These are phyloP conservation scores for Symbiodinium natans DNA, from an alignment of 73 alveolate genomes.

Conservation along the genomic window DNA sequence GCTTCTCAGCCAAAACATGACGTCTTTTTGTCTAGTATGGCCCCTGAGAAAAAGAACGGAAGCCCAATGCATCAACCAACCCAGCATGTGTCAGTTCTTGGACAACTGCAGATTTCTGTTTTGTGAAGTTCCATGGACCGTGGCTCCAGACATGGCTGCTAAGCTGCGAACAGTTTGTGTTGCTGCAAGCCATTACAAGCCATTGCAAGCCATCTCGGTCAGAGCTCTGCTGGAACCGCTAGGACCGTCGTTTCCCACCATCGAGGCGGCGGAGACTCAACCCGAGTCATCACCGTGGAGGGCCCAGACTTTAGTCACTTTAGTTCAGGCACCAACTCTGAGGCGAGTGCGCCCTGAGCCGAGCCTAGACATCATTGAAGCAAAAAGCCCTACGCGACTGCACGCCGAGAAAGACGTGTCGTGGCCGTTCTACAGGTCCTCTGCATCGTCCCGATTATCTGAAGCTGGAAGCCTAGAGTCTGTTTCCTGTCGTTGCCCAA, in stretches of 20 bases:
- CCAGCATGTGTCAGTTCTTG: background rate
- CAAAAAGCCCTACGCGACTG: no score
- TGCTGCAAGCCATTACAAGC: no score
- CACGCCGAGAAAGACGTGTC: no score
- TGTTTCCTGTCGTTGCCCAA: no score
- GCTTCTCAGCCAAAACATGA: no score
- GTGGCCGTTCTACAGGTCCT: no score
- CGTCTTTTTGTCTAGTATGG: no score
- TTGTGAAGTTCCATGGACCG: slow-evolving; percentile 6
- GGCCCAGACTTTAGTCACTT: background rate
- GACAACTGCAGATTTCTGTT: background rate
- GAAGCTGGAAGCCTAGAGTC: background rate
- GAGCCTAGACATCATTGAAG: no score
- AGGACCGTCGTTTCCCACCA: background rate
- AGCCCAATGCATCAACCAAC: background rate
- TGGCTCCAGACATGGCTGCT: background rate
- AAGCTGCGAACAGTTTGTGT: background rate
- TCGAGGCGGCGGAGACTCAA: background rate
- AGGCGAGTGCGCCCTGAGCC: background rate
- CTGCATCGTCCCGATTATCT: slow-evolving; percentile 1
- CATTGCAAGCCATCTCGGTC: no score
- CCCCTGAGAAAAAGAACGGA: no score
- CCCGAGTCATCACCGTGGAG: background rate
- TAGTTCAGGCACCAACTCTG: no score
- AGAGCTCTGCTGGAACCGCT: no score